Conservation (phyloP, 768 basidiomycete genomes). For the Dentipellis fragilis region DNA sequence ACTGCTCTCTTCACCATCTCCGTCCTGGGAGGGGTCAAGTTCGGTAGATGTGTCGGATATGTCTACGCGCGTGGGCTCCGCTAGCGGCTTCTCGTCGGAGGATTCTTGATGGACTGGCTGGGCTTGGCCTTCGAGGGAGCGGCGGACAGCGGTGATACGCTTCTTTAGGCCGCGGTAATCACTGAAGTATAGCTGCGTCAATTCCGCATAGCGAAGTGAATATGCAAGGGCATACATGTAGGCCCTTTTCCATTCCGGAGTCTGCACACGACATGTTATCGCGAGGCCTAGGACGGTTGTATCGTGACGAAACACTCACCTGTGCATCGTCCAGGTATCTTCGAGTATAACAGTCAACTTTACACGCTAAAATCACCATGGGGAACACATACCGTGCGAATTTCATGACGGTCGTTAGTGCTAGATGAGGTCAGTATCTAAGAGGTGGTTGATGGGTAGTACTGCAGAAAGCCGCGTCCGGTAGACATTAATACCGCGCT, state of each 20-base stretch:
- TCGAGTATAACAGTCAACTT: neutral
- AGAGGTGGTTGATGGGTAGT: too few species aligned
- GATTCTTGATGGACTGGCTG: neutral
- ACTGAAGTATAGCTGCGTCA: conserved; percentile 5
- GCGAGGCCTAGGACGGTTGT: neutral
- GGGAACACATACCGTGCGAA: conserved; percentile 9
- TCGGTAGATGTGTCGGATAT: too few species aligned
- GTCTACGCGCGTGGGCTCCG: too few species aligned
- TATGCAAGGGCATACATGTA: conserved; percentile 9
- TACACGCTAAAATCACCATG: neutral
- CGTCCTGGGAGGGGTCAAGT: too few species aligned
- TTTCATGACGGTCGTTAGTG: conserved; percentile 5
- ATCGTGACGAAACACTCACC: conserved; percentile 1
- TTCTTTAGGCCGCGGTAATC: conserved; percentile 14
- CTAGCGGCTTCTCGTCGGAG: too few species aligned
- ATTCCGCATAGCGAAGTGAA: neutral
- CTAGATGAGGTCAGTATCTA: too few species aligned
- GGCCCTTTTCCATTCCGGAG: conserved; percentile 15
- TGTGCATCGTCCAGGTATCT: conserved; percentile 13
- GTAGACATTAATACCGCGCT: too few species aligned
- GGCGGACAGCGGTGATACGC: conserved; percentile 6
- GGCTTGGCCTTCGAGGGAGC: neutral
- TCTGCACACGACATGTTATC: neutral
- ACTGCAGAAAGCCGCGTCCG: too few species aligned
- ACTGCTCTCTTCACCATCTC: too few species aligned